phyloP scores from a whole-genome alignment of 2,329 filamentous ascomycete genomes.

The Fusarium stilboides region DNA sequence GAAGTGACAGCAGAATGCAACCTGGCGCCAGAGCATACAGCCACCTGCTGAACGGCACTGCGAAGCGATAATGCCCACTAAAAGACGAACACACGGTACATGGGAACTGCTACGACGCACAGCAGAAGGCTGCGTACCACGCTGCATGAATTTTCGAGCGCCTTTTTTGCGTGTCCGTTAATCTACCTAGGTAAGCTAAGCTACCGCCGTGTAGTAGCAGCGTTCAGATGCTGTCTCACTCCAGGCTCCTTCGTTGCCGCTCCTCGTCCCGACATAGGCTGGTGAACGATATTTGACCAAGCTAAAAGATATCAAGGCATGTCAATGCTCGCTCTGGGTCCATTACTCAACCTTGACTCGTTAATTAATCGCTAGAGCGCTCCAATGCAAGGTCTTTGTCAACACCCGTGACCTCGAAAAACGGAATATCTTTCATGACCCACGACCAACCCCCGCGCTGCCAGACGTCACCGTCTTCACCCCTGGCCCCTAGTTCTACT shows the following conservation, averaged over 20 bases:
- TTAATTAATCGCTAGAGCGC: conserved; percentile 18
- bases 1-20: conserved; percentile 22
- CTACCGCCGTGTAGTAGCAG: conserved; percentile 26
- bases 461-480: conserved; percentile 43
- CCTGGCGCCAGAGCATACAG: conserved; percentile 39
- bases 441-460: conserved; percentile 40
- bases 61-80: conserved; percentile 20
- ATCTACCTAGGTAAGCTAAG: conserved; percentile 10
- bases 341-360: conserved; percentile 22
- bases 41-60: conserved; percentile 20
- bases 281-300: neutral
- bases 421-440: conserved; percentile 22
- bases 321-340: conserved; percentile 26
- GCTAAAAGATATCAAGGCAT: conserved; percentile 10
- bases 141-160: conserved; percentile 13
- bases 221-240: conserved; percentile 24
- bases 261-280: conserved; percentile 1
- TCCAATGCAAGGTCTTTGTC: conserved; percentile 25
- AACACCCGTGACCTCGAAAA: conserved; percentile 43
- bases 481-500: conserved; percentile 23
- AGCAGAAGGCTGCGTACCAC: conserved; percentile 32
- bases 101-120: conserved; percentile 22
- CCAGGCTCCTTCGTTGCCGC: conserved; percentile 9
- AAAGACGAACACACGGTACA: conserved; percentile 21
- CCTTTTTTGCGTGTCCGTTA: neutral